These are phyloP conservation scores for Rhodomyrtus tomentosa DNA, from an alignment of 345 rosid genomes.

Conservation along the genomic window DNA sequence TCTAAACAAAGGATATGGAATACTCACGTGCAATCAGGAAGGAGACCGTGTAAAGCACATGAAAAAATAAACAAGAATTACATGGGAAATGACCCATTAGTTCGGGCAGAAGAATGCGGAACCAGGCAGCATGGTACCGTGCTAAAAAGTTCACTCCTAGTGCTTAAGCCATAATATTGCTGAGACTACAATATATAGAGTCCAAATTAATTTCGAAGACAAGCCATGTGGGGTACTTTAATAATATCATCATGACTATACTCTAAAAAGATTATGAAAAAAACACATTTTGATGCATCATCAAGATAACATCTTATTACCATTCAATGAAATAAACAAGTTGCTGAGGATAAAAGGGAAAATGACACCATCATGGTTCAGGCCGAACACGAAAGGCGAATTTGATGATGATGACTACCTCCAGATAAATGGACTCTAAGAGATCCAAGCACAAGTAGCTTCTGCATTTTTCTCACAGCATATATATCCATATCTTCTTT, in stretches of 20 bases:
- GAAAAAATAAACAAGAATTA: not conserved
- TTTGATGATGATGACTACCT: not conserved
- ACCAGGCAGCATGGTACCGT: not conserved
- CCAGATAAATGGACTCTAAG: not conserved
- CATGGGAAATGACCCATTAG: not conserved
- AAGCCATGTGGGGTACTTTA: not conserved
- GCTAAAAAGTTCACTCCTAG: not conserved
- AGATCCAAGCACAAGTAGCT: not conserved
- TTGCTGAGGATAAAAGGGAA: not conserved
- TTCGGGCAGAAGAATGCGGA: not conserved
- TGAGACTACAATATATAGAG: not conserved
- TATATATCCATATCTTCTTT: not conserved
- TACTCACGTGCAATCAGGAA: not conserved
- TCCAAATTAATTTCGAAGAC: not conserved
- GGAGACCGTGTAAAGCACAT: not conserved
- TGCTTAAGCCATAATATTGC: not conserved
- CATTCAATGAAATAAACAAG: not conserved
- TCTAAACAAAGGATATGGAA: not conserved
- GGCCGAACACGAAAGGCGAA: not conserved
- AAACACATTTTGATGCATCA: not conserved
- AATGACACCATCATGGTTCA: not conserved
- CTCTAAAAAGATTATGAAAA: not conserved
- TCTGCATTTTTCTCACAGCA: not conserved
- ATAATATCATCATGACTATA: not conserved
- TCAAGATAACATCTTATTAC: not conserved